Evolutionary conservation across 192 early-diverging fungal species (phyloP).

Genomic region (Entomortierella lignicola): DNA sequence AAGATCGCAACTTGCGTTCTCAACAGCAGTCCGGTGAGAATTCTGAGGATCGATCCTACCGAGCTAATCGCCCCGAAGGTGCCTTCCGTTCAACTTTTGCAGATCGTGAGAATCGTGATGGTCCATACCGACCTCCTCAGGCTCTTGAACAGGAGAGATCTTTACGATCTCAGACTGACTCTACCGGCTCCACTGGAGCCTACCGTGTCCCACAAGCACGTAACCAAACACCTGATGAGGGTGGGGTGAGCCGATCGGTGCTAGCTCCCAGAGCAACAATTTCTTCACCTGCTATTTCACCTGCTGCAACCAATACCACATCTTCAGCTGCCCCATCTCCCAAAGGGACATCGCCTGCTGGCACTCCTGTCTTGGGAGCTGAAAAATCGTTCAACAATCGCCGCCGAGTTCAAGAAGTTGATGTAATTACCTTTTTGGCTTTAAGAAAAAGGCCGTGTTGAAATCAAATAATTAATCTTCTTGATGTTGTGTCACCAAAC

Average conservation of each 20-base stretch:
- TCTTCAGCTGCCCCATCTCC: slow-evolving; percentile 2
- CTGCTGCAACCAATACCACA: not conserved
- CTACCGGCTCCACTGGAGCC: slow-evolving; percentile 26
- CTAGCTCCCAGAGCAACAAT: slow-evolving; percentile 29
- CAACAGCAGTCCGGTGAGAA: slow-evolving; percentile 45
- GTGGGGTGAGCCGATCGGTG: slow-evolving; percentile 31
- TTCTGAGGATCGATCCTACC: slow-evolving; percentile 57
- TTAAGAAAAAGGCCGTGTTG: not conserved
- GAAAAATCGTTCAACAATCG: slow-evolving; percentile 35
- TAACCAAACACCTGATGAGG: slow-evolving; percentile 27
- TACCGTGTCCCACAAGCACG: slow-evolving; percentile 49
- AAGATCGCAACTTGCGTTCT: slow-evolving; percentile 34
- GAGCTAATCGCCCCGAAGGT: slow-evolving; percentile 47
- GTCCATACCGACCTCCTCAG: slow-evolving; percentile 51
- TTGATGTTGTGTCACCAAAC: no score
- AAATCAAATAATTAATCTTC: no score
- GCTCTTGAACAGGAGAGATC: slow-evolving; percentile 35
- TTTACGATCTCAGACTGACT: slow-evolving; percentile 12
- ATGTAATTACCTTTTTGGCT: slow-evolving; percentile 12
- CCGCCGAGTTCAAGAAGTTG: slow-evolving; percentile 38
- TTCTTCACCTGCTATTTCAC: not conserved
- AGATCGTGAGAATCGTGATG: slow-evolving; percentile 49
- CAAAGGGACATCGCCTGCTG: slow-evolving; percentile 16
- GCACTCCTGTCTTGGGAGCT: slow-evolving; percentile 36
- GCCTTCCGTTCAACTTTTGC: slow-evolving; percentile 40